A percentile compares a stretch with the other conserved stretches of the same genome.
Evolutionary conservation across 176 grass and related monocot genomes (phyloP).

Genomic region (Cymbopogon citratus): DNA sequence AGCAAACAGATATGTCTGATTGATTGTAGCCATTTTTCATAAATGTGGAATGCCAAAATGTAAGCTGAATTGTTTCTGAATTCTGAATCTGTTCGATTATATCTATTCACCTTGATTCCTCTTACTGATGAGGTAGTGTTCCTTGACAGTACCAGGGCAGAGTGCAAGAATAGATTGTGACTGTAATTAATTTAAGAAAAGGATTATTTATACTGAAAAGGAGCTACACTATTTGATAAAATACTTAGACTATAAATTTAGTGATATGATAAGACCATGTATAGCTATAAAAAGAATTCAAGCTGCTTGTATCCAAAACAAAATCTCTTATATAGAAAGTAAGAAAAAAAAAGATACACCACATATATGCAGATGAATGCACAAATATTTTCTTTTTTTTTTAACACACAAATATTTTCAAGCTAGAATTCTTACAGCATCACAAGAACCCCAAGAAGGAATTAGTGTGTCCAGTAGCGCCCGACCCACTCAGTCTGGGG

Average conservation of each 20-base stretch:
- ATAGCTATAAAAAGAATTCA: not conserved
- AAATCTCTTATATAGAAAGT: not conserved
- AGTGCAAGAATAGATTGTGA: conserved; percentile 89
- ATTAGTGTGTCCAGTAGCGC: conserved; percentile 65
- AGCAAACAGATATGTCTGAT: not conserved
- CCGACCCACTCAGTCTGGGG: conserved; percentile 38
- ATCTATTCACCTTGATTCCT: conserved; percentile 66
- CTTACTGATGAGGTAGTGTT: conserved; percentile 60
- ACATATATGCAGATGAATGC: not conserved
- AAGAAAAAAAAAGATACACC: not conserved
- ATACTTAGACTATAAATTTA: not conserved
- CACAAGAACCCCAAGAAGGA: conserved; percentile 71
- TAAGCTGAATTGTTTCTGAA: not conserved
- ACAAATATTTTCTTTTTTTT: too few species aligned
- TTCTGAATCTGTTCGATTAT: not conserved
- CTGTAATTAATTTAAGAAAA: conserved; percentile 17
- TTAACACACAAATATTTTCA: too few species aligned
- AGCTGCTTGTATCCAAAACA: not conserved
- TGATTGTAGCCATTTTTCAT: not conserved
- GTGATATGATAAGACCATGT: not conserved
- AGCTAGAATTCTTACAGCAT: conserved; percentile 99
- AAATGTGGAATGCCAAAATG: not conserved
- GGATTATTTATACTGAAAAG: not conserved
- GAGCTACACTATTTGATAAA: not conserved
- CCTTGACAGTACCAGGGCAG: conserved; percentile 80